These are phyloP conservation scores for Brassica cretica DNA, from an alignment of 345 rosid genomes.

Conservation along the genomic window DNA sequence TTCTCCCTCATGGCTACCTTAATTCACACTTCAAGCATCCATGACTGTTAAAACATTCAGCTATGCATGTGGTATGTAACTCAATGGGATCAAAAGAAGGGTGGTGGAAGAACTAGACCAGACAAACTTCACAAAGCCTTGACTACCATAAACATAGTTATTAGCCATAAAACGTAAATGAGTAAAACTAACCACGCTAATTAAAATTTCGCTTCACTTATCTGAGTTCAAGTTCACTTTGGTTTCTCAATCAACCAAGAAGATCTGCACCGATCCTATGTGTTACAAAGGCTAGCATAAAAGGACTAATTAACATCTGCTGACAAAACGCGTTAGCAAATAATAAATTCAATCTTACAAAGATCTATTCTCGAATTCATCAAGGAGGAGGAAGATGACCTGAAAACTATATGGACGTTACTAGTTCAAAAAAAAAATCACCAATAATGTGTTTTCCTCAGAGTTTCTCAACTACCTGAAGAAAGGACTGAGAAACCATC, in stretches of 20 bases:
- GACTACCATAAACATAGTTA: constrained; percentile 32
- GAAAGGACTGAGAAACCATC: constrained; percentile 29
- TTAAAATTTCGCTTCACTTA: constrained; percentile 33
- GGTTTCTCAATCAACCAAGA: constrained; percentile 39
- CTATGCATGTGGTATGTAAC: background rate
- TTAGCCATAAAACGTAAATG: constrained; percentile 29
- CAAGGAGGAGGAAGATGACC: constrained; percentile 31
- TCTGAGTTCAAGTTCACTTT: constrained; percentile 48
- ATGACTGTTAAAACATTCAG: background rate
- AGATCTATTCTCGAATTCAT: too few species aligned
- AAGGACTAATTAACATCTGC: constrained; percentile 13
- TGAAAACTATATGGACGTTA: constrained; percentile 33
- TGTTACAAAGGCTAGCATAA: constrained; percentile 18
- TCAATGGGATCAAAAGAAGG: background rate
- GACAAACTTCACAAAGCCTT: constrained; percentile 24
- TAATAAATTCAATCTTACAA: background rate
- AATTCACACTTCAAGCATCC: constrained; percentile 10
- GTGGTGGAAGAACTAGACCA: constrained; percentile 18
- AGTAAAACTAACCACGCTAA: constrained; percentile 39
- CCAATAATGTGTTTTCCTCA: constrained; percentile 25
- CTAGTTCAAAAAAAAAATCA: constrained; percentile 33
- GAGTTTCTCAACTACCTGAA: constrained; percentile 10
- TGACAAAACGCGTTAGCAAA: background rate
- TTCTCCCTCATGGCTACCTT: background rate
- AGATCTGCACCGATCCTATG: constrained; percentile 49